These are phyloP conservation scores for Calonectria montana DNA, from an alignment of 2,329 filamentous ascomycete genomes.

Conservation along the genomic window DNA sequence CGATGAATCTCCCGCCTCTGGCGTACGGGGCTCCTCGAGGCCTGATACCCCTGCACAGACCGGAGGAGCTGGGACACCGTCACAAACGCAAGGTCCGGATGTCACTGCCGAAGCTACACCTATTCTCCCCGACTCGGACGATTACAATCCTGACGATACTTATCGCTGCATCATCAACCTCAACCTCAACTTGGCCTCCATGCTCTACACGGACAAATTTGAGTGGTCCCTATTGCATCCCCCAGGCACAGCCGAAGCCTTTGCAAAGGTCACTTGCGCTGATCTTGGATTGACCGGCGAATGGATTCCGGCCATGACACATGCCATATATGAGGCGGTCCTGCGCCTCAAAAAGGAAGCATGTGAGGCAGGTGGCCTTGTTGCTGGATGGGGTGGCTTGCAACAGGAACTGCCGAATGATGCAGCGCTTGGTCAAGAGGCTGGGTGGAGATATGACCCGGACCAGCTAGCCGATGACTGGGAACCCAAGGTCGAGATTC, in stretches of 20 bases:
- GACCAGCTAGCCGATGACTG: conserved; percentile 87
- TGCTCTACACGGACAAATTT: conserved; percentile 95
- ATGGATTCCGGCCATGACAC: conserved; percentile 94
- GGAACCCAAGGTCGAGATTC: conserved; percentile 83
- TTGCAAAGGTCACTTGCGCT: conserved; percentile 91
- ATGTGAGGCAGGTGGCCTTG: conserved; percentile 88
- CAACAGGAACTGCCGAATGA: conserved; percentile 85
- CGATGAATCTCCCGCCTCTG: conserved; percentile 53
- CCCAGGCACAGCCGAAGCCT: conserved; percentile 89
- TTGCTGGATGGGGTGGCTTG: conserved; percentile 74
- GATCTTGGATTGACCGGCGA: conserved; percentile 91
- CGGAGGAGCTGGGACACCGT: conserved; percentile 62
- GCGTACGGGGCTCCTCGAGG: conserved; percentile 54
- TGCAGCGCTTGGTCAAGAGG: conserved; percentile 82
- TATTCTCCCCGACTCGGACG: conserved; percentile 71
- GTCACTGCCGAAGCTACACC: conserved; percentile 78
- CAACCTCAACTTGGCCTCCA: conserved; percentile 91
- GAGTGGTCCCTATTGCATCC: conserved; percentile 97
- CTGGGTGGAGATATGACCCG: conserved; percentile 95
- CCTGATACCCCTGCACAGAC: conserved; percentile 69
- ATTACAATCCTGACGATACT: conserved; percentile 90
- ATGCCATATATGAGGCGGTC: conserved; percentile 96
- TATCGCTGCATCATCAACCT: conserved; percentile 93
- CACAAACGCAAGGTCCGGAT: conserved; percentile 56
- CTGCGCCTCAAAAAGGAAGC: conserved; percentile 95